Conservation (phyloP, 441 rosid species). For the Erodium chrysanthum region DNA sequence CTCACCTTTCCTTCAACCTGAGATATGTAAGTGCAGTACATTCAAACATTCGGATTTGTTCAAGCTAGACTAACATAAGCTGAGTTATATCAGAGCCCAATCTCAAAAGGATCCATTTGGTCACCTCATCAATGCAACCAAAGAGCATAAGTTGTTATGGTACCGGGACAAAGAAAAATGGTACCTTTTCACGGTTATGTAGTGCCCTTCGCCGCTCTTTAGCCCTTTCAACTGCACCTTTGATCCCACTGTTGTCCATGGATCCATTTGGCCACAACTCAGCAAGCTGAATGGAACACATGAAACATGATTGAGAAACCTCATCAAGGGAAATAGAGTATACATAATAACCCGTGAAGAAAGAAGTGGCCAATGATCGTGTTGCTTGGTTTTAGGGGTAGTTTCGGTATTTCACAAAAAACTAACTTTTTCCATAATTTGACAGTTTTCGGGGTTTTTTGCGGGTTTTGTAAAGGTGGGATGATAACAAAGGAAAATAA, state of each 20-base stretch:
- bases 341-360: too few relatives aligned
- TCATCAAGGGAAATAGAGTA: neutral
- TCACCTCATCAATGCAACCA: neutral
- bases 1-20: constrained; percentile 22
- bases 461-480: too few relatives aligned
- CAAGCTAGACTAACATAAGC: too few relatives aligned
- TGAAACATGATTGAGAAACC: neutral
- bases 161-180: neutral
- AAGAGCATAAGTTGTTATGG: neutral
- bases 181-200: constrained; percentile 19
- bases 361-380: too few relatives aligned
- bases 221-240: constrained; percentile 28
- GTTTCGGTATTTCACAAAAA: too few relatives aligned
- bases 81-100: too few relatives aligned
- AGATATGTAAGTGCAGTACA: neutral
- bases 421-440: too few relatives aligned
- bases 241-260: constrained; percentile 31
- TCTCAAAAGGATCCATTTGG: too few relatives aligned
- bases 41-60: neutral
- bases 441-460: too few relatives aligned
- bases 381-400: neutral
- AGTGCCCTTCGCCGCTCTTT: constrained; percentile 27
- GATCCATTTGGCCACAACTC: constrained; percentile 33
- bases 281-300: constrained; percentile 25
- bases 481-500: neutral